These are phyloP conservation scores for Auricularia auricula-judae DNA, from an alignment of 768 basidiomycete species.

Conservation along the genomic window DNA sequence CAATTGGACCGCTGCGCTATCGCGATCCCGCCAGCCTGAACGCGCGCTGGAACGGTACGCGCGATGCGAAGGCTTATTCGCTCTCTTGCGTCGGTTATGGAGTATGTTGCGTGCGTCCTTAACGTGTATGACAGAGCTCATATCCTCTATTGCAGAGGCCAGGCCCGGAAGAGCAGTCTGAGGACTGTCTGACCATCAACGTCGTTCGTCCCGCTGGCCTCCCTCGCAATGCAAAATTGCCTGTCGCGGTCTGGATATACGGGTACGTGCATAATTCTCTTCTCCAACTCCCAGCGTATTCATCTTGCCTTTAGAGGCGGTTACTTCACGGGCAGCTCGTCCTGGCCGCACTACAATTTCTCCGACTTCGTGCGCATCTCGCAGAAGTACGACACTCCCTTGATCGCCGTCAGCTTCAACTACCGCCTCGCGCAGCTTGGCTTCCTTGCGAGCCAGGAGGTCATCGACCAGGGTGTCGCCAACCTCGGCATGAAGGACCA, in stretches of 20 bases:
- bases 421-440: background rate
- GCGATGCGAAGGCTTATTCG: constrained; percentile 39
- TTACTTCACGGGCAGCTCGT: background rate
- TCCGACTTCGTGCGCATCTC: background rate
- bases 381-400: background rate
- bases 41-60: constrained; percentile 18
- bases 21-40: constrained; percentile 38
- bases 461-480: background rate
- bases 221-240: background rate
- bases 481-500: constrained; percentile 39
- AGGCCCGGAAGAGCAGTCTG: background rate
- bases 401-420: constrained; percentile 1
- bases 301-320: background rate
- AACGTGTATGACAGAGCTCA: too few relatives aligned
- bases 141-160: too few relatives aligned
- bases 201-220: background rate
- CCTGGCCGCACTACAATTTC: background rate
- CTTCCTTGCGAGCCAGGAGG: background rate
- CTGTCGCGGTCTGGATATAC: background rate
- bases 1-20: constrained; percentile 45
- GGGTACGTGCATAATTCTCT: background rate
- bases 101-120: too few relatives aligned
- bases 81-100: constrained; percentile 28
- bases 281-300: too few relatives aligned
- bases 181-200: background rate